Evolutionary conservation across 163 green algal species (phyloP).

Genomic region (Scenedesmus sp.): DNA sequence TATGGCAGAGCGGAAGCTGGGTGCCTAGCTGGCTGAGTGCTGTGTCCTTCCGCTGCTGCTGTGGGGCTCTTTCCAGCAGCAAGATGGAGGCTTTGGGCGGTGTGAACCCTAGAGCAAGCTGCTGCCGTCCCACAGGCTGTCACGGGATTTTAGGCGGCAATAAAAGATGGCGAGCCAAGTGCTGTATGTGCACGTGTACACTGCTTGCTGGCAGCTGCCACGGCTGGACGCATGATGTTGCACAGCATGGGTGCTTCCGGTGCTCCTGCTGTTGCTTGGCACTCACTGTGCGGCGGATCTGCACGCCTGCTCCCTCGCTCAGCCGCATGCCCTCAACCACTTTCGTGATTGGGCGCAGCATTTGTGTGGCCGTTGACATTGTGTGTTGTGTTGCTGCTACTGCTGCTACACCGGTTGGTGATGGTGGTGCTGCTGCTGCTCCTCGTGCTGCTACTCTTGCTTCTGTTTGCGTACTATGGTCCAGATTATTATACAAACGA

Average conservation of each 20-base stretch:
- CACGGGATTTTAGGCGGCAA: too few relatives aligned
- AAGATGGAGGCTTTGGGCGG: too few relatives aligned
- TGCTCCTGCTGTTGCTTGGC: neutral
- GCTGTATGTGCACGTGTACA: neutral
- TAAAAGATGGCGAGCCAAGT: too few relatives aligned
- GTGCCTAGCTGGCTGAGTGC: neutral
- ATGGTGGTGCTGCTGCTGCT: neutral
- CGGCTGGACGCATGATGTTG: neutral
- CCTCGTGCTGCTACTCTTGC: neutral
- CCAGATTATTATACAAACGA: neutral
- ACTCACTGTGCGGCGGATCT: slow-evolving; percentile 85
- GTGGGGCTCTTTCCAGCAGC: neutral
- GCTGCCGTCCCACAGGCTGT: neutral
- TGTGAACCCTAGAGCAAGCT: neutral
- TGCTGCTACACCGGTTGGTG: neutral
- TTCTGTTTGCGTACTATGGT: neutral
- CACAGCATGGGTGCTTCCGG: neutral
- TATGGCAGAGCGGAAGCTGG: too few relatives aligned
- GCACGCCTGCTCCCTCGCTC: slow-evolving; percentile 88
- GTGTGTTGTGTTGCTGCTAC: neutral
- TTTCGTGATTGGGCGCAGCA: slow-evolving; percentile 51
- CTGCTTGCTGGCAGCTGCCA: neutral
- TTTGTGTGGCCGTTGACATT: neutral
- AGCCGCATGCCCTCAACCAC: slow-evolving; percentile 83
- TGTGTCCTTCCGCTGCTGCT: neutral